A percentile compares a stretch with the other conserved stretches of the same genome.
phyloP scores from a whole-genome alignment of 2,329 filamentous ascomycete species.

The Westerdykella aurantiaca region DNA sequence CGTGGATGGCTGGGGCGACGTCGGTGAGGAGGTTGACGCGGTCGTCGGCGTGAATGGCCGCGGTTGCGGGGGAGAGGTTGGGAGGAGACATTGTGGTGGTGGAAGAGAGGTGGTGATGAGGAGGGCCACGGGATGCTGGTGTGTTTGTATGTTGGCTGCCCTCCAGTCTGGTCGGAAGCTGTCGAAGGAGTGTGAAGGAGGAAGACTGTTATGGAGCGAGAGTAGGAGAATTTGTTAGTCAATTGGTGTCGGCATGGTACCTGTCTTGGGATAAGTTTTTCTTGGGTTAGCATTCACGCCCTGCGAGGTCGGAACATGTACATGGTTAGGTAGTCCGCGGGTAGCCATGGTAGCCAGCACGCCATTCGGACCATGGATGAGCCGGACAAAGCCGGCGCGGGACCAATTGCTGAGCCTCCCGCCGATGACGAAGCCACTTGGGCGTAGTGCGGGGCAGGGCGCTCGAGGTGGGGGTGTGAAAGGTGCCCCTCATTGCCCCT shows the following conservation, averaged over 20 bases:
- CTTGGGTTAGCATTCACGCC: slow-evolving; percentile 4
- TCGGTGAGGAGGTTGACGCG: slow-evolving; percentile 66
- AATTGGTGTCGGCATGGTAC: too few relatives aligned
- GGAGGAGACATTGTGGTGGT: slow-evolving; percentile 9
- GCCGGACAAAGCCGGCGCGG: too few relatives aligned
- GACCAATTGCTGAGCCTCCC: too few relatives aligned
- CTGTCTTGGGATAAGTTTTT: neutral
- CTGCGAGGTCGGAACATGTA: slow-evolving; percentile 1
- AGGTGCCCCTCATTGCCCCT: too few relatives aligned
- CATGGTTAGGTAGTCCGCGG: neutral
- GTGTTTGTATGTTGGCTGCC: neutral
- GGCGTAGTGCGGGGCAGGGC: too few relatives aligned
- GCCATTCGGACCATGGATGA: too few relatives aligned
- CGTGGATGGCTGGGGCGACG: slow-evolving; percentile 82
- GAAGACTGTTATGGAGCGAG: neutral
- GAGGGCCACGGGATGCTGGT: neutral
- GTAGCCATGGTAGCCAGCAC: too few relatives aligned
- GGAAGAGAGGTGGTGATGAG: too few relatives aligned
- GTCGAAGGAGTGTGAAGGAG: neutral
- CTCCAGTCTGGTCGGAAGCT: too few relatives aligned
- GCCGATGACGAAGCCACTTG: too few relatives aligned
- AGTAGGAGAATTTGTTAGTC: too few relatives aligned
- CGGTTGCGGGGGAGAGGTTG: slow-evolving; percentile 54
- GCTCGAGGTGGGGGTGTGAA: too few relatives aligned
- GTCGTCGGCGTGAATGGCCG: slow-evolving; percentile 78